Evolutionary conservation across 345 rosid species (phyloP), one percentile per base, ranked within the genome.

Genomic region (Eutrema yunnanense): DNA sequence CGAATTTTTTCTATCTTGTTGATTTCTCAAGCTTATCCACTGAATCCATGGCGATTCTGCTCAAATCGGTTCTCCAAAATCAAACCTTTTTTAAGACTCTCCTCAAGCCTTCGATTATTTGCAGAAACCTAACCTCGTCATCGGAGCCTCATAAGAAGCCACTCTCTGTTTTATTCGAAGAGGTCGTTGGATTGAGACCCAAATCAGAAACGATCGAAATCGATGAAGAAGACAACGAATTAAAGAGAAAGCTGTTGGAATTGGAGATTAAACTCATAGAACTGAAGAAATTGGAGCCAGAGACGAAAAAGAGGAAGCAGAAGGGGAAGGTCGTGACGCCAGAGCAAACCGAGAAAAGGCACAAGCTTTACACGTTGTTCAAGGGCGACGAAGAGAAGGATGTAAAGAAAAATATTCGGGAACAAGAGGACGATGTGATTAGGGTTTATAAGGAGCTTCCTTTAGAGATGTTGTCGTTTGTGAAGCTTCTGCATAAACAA

Each of bases 391-490:
- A 70, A 44, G 54, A 69, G 49, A 50, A 48, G 19, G 60, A 53
- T 29, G n/a, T 10, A 12, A 52, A 62, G 47, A 74, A 63, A 14
- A 49, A 19, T 11, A 38, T 13, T 32, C 53, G 33, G 54, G 38
- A 38, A 29, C 10, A 60, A 27, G 73, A 41, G 55, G 75, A 57
- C 3, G 74, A 42, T 36, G 69, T 60, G 36, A 29, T 62, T 9
- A 70, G 48, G 67, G 77, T 81, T 52, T 72, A 70, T 13, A 87
- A 92, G 73, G 90, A 83, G 75, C 80, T 88, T 36, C 84, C 96
- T 2, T 71, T 63, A 1, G 83, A 85, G 30, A 62, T 82, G 86
- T 79, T 79, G 68, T 62, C 68, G 56, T 83, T 92, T 73, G 72
- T 88, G 66, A 79, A 47, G 76, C 87, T 82, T 83, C 67, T 90